A percentile compares a stretch with the other conserved stretches of the same genome.
Conservation (phyloP, 768 basidiomycete genomes). For the Amanita muscaria region DNA sequence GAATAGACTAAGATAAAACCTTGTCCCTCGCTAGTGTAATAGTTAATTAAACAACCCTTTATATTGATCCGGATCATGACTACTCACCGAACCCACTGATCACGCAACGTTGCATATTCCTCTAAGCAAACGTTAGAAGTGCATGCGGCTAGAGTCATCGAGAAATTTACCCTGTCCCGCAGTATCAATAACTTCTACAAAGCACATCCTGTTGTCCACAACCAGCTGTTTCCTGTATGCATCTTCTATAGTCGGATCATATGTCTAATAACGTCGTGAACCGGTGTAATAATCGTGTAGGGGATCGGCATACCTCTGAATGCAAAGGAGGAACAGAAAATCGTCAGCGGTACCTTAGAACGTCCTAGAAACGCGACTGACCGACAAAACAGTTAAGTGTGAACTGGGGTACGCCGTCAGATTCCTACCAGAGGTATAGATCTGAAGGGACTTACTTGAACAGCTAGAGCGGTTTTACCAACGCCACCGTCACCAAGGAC, state of each 20-base stretch:
- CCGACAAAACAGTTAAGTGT: conserved; percentile 95
- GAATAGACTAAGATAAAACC: conserved; percentile 98
- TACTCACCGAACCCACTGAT: conserved; percentile 95
- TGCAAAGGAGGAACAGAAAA: conserved; percentile 11
- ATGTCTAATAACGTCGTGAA: conserved; percentile 48
- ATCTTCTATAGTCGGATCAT: conserved; percentile 98
- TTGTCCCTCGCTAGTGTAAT: conserved; percentile 78
- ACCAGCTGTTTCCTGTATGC: conserved; percentile 93
- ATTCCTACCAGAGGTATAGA: conserved; percentile 8
- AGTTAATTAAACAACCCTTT: conserved; percentile 7
- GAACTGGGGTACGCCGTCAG: conserved; percentile 50
- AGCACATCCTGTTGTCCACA: conserved; percentile 92
- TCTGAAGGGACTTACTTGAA: conserved; percentile 56
- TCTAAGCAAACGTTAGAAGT: conserved; percentile 37
- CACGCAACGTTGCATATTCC: conserved; percentile 93
- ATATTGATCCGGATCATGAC: conserved; percentile 6
- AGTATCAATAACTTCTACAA: conserved; percentile 95
- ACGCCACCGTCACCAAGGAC: conserved; percentile 97
- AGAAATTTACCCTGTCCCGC: conserved; percentile 81
- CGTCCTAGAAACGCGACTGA: conserved; percentile 30
- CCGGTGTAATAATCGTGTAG: conserved; percentile 6
- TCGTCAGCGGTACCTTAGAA: conserved; percentile 8
- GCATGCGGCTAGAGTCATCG: conserved; percentile 13
- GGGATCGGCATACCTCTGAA: conserved; percentile 41
- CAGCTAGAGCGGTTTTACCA: conserved; percentile 92